phyloP scores from a whole-genome alignment of 2,329 filamentous ascomycete species.

The Fusarium sp. region DNA sequence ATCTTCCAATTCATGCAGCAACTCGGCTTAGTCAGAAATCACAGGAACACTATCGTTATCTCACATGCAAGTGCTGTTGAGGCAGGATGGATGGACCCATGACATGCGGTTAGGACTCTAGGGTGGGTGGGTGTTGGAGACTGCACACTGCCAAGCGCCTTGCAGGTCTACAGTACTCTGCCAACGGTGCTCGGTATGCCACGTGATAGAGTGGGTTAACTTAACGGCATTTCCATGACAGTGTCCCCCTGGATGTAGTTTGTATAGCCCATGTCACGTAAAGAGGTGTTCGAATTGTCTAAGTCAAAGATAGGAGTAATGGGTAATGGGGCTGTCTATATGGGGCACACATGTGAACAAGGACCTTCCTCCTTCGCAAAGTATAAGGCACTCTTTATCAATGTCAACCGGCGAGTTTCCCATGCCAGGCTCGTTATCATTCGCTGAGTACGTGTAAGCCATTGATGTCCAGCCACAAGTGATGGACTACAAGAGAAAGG shows the following conservation, averaged over 20 bases:
- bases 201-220: neutral
- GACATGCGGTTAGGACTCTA: neutral
- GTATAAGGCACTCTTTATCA: neutral
- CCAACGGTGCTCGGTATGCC: neutral
- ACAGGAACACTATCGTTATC: neutral
- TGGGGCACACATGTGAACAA: neutral
- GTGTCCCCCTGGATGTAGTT: too few species aligned
- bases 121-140: neutral
- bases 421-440: neutral
- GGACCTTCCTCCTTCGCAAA: neutral
- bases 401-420: neutral
- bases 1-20: neutral
- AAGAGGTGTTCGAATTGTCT: neutral
- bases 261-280: neutral
- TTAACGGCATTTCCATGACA: neutral
- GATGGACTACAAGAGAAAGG: constrained; percentile 16
- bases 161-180: neutral
- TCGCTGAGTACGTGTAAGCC: neutral
- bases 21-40: neutral
- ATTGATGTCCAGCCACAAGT: neutral
- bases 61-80: neutral
- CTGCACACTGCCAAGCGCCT: neutral
- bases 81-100: neutral
- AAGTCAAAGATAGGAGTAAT: neutral
- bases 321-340: neutral